A percentile compares a stretch with the other conserved stretches of the same genome.
Evolutionary conservation across 1,284 basidiomycete species (phyloP).

Genomic region (Fistulinella cinereoalba): DNA sequence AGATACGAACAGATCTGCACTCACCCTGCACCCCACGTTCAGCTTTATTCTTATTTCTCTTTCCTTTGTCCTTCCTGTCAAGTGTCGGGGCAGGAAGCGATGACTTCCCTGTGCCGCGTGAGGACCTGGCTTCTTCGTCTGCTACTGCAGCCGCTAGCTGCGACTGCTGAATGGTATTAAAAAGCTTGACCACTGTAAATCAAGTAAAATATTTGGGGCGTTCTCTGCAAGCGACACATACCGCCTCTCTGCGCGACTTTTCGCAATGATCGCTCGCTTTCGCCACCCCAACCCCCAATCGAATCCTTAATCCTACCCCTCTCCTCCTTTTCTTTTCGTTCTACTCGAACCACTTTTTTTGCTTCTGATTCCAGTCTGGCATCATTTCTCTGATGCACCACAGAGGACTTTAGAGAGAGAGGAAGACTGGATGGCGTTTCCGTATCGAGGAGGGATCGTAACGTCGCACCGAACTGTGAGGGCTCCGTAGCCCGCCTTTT

Average conservation of each 20-base stretch:
- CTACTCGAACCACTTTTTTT: conserved; percentile 62
- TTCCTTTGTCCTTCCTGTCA: conserved; percentile 43
- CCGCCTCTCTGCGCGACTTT: conserved; percentile 84
- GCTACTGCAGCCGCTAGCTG: conserved; percentile 53
- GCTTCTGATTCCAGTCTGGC: conserved; percentile 70
- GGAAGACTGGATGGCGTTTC: conserved; percentile 63
- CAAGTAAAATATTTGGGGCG: neutral
- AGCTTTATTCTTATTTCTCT: conserved; percentile 54
- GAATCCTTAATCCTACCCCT: conserved; percentile 68
- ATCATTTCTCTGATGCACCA: conserved; percentile 63
- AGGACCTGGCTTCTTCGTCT: conserved; percentile 55
- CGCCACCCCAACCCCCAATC: conserved; percentile 81
- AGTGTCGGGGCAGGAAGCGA: conserved; percentile 62
- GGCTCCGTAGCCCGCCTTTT: conserved; percentile 75
- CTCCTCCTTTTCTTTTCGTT: conserved; percentile 76
- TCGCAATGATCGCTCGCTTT: conserved; percentile 68
- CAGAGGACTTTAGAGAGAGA: conserved; percentile 72
- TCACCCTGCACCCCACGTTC: conserved; percentile 57
- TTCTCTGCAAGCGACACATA: conserved; percentile 33
- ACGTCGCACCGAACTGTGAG: conserved; percentile 68
- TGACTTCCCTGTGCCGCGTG: conserved; percentile 69
- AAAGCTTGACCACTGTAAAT: conserved; percentile 68
- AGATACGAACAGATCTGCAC: conserved; percentile 12
- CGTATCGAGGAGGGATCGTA: conserved; percentile 67
- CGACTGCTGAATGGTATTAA: conserved; percentile 79